These are phyloP conservation scores for Penicillium alfredii DNA, from an alignment of 495 filamentous ascomycete genomes.

Conservation along the genomic window DNA sequence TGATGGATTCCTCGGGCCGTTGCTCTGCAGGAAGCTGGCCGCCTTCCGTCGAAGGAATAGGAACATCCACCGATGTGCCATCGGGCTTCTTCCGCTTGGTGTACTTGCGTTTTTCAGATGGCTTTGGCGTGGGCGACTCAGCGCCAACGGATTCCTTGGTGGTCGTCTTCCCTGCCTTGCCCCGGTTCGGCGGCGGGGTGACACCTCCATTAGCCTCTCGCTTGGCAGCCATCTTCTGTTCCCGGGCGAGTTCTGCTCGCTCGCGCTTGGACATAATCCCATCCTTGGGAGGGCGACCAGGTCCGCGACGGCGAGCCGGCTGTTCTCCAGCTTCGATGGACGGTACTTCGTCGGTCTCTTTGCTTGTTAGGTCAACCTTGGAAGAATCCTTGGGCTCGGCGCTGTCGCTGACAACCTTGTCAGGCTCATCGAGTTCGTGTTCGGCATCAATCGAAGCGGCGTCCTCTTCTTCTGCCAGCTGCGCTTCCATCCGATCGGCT, in stretches of 20 bases:
- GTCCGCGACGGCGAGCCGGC: constrained; percentile 67
- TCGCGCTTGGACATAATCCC: constrained; percentile 89
- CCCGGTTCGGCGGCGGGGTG: constrained; percentile 45
- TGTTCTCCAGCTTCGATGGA: constrained; percentile 37
- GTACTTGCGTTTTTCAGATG: constrained; percentile 67
- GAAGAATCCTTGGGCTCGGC: constrained; percentile 30
- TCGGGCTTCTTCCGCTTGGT: constrained; percentile 66
- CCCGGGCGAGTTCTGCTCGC: constrained; percentile 58
- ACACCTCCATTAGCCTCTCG: constrained; percentile 42
- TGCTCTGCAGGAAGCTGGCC: constrained; percentile 41
- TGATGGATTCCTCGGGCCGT: constrained; percentile 37
- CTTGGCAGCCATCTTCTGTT: constrained; percentile 48
- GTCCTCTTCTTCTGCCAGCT: constrained; percentile 40
- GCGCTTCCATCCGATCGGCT: constrained; percentile 62
- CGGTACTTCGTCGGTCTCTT: constrained; percentile 24
- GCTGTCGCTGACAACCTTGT: constrained; percentile 27
- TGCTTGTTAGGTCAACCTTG: constrained; percentile 37
- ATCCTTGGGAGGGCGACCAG: constrained; percentile 84
- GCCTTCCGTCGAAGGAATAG: constrained; percentile 41
- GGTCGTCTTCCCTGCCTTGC: constrained; percentile 54
- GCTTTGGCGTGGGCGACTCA: constrained; percentile 51
- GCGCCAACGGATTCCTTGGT: constrained; percentile 38
- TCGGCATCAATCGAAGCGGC: constrained; percentile 32
- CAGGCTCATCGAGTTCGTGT: constrained; percentile 32
- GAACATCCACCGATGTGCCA: constrained; percentile 36